Conservation (phyloP, 2,329 filamentous ascomycete species). For the Ascochyta fabae region DNA sequence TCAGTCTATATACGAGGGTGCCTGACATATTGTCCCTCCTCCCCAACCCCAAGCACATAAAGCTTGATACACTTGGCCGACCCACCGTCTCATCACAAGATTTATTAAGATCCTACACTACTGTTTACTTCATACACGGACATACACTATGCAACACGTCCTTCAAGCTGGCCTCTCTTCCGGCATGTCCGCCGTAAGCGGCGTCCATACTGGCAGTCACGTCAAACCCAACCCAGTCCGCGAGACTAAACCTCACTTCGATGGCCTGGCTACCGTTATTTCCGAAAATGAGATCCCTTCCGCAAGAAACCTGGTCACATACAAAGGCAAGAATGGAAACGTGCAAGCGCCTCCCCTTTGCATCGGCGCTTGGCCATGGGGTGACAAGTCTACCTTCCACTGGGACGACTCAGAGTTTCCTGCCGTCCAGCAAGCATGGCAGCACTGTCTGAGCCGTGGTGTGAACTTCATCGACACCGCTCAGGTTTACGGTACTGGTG, state of each 20-base stretch:
- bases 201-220: conserved; percentile 22
- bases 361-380: conserved; percentile 37
- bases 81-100: no score
- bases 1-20: background rate
- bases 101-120: background rate
- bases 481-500: conserved; percentile 44
- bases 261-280: conserved; percentile 18
- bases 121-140: background rate
- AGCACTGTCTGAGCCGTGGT: no score
- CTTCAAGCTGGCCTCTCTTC: conserved; percentile 30
- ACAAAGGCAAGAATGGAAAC: conserved; percentile 26
- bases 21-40: background rate
- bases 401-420: conserved; percentile 48
- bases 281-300: conserved; percentile 19
- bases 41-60: background rate
- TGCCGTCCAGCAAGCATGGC: conserved; percentile 49
- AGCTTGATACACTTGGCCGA: background rate
- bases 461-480: background rate
- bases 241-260: conserved; percentile 13
- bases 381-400: conserved; percentile 34
- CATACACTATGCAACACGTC: conserved; percentile 31
- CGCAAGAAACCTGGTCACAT: conserved; percentile 12
- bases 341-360: conserved; percentile 25
- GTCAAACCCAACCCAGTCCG: conserved; percentile 26
- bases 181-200: conserved; percentile 30